Conservation (phyloP, 1,139 yeast genomes). For the Geotrichum aggregatum region DNA sequence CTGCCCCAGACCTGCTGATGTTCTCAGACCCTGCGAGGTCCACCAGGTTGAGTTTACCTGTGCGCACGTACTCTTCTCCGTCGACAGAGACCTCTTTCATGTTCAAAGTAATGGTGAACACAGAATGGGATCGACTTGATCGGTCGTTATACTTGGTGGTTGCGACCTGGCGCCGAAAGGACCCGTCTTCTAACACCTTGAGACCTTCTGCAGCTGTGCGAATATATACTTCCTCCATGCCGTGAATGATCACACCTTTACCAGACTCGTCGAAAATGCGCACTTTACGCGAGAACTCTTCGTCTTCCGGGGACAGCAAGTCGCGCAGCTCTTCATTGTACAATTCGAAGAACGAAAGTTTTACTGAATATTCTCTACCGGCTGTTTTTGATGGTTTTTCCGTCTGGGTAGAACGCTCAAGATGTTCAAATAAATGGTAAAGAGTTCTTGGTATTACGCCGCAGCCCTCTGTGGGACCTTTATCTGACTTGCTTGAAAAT, state of each 20-base stretch:
- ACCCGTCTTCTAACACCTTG: constrained; percentile 48
- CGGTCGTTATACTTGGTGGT: constrained; percentile 64
- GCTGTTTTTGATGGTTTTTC: constrained; percentile 3
- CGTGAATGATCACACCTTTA: constrained; percentile 42
- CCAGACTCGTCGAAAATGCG: constrained; percentile 44
- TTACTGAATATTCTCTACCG: constrained; percentile 52
- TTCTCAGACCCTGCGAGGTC: constrained; percentile 91
- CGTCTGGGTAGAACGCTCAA: constrained; percentile 46
- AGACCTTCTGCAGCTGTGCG: constrained; percentile 44
- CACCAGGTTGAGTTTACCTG: constrained; percentile 69
- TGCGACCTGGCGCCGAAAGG: constrained; percentile 57
- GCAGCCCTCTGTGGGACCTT: constrained; percentile 72
- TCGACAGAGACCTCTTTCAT: constrained; percentile 39
- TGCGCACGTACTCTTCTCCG: constrained; percentile 44
- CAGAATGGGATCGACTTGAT: constrained; percentile 71
- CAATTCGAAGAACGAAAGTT: constrained; percentile 65
- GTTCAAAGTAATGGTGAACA: constrained; percentile 62
- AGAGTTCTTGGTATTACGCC: constrained; percentile 70
- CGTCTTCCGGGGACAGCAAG: constrained; percentile 40
- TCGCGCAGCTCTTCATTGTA: constrained; percentile 73
- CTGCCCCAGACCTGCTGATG: constrained; percentile 73
- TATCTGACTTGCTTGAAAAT: constrained; percentile 30
- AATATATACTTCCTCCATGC: constrained; percentile 48
- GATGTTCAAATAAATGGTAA: constrained; percentile 46
- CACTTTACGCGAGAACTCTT: constrained; percentile 36